A percentile compares a stretch with the other conserved stretches of the same genome.
These are phyloP conservation scores for Datura wrightii DNA, from an alignment of 257 asterid genomes.

Conservation along the genomic window DNA sequence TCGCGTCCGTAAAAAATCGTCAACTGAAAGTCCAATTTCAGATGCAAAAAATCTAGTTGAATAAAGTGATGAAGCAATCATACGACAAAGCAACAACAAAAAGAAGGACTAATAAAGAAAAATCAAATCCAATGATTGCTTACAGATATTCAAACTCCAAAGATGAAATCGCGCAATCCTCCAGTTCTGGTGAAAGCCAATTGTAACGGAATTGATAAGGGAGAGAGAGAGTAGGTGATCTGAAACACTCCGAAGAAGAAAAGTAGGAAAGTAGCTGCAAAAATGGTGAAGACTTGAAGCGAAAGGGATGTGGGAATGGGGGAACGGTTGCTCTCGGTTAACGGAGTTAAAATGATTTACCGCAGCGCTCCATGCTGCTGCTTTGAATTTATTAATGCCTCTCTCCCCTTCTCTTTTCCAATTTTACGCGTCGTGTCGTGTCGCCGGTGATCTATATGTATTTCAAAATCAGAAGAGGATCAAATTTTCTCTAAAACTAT, in stretches of 20 bases:
- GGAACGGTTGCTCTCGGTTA: neutral
- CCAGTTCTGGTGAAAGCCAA: neutral
- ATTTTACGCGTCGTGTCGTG: neutral
- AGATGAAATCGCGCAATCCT: neutral
- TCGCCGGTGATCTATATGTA: neutral
- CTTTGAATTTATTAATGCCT: neutral
- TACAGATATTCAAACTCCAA: conserved; percentile 8
- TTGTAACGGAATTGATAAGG: neutral
- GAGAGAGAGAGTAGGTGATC: conserved; percentile 39
- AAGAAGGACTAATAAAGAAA: neutral
- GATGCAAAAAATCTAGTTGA: conserved; percentile 25
- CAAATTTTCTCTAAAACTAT: neutral
- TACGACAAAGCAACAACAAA: neutral
- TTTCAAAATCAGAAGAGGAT: neutral
- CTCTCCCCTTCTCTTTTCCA: neutral
- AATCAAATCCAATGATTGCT: neutral
- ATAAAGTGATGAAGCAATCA: neutral
- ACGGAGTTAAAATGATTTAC: neutral
- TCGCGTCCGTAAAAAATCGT: neutral
- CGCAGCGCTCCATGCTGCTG: neutral
- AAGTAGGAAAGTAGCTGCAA: conserved; percentile 26
- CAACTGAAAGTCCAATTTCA: conserved; percentile 19
- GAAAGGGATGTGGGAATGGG: conserved; percentile 36
- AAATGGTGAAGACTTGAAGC: conserved; percentile 53
- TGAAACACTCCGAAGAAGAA: conserved; percentile 31